These are phyloP conservation scores for Ilyonectria robusta DNA, from an alignment of 2,329 filamentous ascomycete species.

Conservation along the genomic window DNA sequence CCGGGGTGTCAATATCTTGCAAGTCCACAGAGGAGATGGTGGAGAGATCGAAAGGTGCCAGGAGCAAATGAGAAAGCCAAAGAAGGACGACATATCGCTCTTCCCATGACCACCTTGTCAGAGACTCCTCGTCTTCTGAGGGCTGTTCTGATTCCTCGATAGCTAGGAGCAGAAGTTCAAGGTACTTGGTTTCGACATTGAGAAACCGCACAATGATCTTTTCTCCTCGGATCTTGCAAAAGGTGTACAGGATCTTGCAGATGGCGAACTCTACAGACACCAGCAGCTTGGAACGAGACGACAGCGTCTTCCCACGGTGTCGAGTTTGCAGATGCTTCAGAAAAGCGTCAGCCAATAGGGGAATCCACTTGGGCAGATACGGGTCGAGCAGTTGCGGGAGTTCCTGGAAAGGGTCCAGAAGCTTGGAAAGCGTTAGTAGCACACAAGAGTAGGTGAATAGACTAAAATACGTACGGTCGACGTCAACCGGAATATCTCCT, in stretches of 20 bases:
- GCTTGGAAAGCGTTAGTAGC: conserved; percentile 46
- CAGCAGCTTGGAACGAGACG: conserved; percentile 57
- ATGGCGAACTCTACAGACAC: conserved; percentile 78
- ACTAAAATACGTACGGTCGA: conserved; percentile 56
- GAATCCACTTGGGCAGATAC: conserved; percentile 82
- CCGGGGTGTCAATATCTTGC: conserved; percentile 60
- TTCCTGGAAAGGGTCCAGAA: conserved; percentile 93
- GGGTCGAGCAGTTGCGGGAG: conserved; percentile 93
- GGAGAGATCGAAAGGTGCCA: conserved; percentile 90
- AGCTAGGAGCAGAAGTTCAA: conserved; percentile 83
- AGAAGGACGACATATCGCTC: conserved; percentile 89
- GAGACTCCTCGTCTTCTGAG: conserved; percentile 34
- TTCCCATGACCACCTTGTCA: conserved; percentile 78
- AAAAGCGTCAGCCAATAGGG: conserved; percentile 82
- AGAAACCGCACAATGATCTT: conserved; percentile 94
- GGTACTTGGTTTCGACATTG: conserved; percentile 88
- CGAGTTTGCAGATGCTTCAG: conserved; percentile 72
- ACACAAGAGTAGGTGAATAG: conserved; percentile 11
- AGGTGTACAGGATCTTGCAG: conserved; percentile 85
- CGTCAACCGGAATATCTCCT: conserved; percentile 64
- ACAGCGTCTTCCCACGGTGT: conserved; percentile 56
- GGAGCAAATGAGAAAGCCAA: conserved; percentile 87
- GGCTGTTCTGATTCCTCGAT: conserved; percentile 73
- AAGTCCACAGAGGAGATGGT: conserved; percentile 80
- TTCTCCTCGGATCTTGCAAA: conserved; percentile 94